Base-by-base conservation (phyloP, 2,329 filamentous ascomycete genomes). In the Fusarium temperatum region DNA sequence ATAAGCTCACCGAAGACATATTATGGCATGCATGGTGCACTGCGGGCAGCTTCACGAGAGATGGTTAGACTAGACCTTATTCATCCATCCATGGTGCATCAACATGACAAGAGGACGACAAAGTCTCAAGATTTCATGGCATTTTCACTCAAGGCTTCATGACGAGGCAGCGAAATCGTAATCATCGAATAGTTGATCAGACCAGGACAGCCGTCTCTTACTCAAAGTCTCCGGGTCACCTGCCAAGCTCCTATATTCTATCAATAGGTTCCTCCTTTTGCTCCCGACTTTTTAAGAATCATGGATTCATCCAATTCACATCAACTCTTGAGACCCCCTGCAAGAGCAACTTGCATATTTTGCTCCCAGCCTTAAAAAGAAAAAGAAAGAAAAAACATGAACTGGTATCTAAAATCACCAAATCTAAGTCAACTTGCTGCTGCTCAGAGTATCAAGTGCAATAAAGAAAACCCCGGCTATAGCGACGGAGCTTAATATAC, bases 221-320 rank as follows among this genome's bases (percentile, higher is more conserved):
- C 55, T 48, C 38, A 63, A 30, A 38, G 32, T 30, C 24, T 35
- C 8, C 24, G 9, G 12, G 24, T 17, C 55, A 26, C 12, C 20
- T 30, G 42, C 24, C 38, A 30, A 28, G 20, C 32, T 38, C 24
- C 53, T 42, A 44, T 30, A 36, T 45, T 66, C 35, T 51, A 68
- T 68, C 24, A n/a, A 53, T 35, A 38, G 45, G 54, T 28, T 26
- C 38, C 70, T 55, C 48, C 42, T 59, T 62, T 57, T 53, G 26
- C 45, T 58, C 41, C 47, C 35, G 17, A 53, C 47, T 70, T 65
- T 61, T 66, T 72, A 67, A 50, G 47, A 39, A 60, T 71, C 71
- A 58, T 71, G 63, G 71, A 73, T 68, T 62, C 60, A 48, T 63
- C 70, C 54, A 51, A 35, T 66, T 66, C 61, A 66, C 63, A 66